These are phyloP conservation scores for Globisporangium viniferum DNA, from an alignment of 352 stramenopile genomes.

Conservation along the genomic window DNA sequence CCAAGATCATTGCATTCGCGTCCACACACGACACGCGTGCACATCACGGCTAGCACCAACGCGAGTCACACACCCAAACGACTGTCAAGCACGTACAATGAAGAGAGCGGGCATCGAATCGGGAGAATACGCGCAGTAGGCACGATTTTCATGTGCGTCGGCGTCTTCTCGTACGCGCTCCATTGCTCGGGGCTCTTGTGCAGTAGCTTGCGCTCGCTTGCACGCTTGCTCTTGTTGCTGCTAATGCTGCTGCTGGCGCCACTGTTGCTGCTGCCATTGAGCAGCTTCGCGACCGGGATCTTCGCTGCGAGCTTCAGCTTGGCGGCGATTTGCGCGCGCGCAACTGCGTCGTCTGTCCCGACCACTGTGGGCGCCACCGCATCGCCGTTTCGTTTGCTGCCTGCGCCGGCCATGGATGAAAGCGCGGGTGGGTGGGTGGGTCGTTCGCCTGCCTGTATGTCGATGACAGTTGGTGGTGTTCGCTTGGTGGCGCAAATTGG, in stretches of 20 bases:
- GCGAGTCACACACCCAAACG: slow-evolving; percentile 9
- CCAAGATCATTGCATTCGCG: background rate
- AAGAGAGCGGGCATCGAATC: slow-evolving; percentile 77
- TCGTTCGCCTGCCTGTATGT: background rate
- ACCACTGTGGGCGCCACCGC: slow-evolving; percentile 3
- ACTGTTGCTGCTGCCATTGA: slow-evolving; percentile 13
- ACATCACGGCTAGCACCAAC: background rate
- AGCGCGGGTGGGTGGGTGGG: background rate
- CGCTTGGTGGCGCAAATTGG: background rate
- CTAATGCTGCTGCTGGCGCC: background rate
- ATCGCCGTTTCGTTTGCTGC: background rate
- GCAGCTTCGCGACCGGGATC: slow-evolving; percentile 8
- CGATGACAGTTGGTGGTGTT: background rate
- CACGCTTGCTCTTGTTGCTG: slow-evolving; percentile 16
- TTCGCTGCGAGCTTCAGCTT: slow-evolving; percentile 19
- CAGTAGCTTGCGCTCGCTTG: slow-evolving; percentile 57
- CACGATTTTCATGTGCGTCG: slow-evolving; percentile 47
- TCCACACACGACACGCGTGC: background rate
- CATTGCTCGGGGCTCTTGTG: slow-evolving; percentile 62
- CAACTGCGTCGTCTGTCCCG: slow-evolving; percentile 13
- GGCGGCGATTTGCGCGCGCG: slow-evolving; percentile 20
- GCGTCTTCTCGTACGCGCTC: slow-evolving; percentile 57
- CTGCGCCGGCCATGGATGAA: background rate
- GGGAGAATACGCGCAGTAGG: slow-evolving; percentile 60
- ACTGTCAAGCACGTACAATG: slow-evolving; percentile 43